Evolutionary conservation across 2,329 filamentous ascomycete species (phyloP).

Genomic region (Arthrobotrys entomopaga): DNA sequence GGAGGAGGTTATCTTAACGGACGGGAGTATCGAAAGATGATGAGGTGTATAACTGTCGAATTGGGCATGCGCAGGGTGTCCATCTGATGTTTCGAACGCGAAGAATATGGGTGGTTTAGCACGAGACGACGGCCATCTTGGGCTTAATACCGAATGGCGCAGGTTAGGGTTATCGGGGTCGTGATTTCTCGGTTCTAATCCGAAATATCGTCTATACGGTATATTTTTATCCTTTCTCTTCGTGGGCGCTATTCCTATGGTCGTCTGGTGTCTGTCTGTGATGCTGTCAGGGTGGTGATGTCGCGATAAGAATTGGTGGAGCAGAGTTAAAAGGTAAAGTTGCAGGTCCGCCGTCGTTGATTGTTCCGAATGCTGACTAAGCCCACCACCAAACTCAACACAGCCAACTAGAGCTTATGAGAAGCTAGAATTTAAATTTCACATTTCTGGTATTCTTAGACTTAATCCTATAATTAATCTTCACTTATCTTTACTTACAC

Average conservation of each 20-base stretch:
- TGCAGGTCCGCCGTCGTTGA: slow-evolving; percentile 17
- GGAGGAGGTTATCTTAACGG: slow-evolving; percentile 34
- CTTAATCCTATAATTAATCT: too few relatives aligned
- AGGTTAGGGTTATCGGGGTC: background rate
- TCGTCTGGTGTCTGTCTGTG: background rate
- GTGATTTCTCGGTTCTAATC: background rate
- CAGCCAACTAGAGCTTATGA: background rate
- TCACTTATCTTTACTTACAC: too few relatives aligned
- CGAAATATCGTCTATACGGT: slow-evolving; percentile 7
- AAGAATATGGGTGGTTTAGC: slow-evolving; percentile 24
- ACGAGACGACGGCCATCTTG: slow-evolving; percentile 38
- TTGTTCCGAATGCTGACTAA: slow-evolving; percentile 27
- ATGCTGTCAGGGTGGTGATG: background rate
- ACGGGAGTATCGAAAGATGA: slow-evolving; percentile 20
- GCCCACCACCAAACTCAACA: slow-evolving; percentile 14
- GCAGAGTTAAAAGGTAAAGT: background rate
- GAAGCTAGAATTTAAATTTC: too few relatives aligned
- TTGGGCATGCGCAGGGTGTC: slow-evolving; percentile 20
- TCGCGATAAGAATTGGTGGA: slow-evolving; percentile 2
- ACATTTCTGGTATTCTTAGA: too few relatives aligned
- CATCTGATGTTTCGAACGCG: slow-evolving; percentile 28
- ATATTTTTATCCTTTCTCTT: background rate
- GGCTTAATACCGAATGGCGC: background rate
- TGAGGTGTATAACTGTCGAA: slow-evolving; percentile 13
- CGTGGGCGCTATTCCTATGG: background rate